Evolutionary conservation across 768 basidiomycete genomes (phyloP), one percentile per base, ranked within the genome.

Genomic region (Mycena amicta): DNA sequence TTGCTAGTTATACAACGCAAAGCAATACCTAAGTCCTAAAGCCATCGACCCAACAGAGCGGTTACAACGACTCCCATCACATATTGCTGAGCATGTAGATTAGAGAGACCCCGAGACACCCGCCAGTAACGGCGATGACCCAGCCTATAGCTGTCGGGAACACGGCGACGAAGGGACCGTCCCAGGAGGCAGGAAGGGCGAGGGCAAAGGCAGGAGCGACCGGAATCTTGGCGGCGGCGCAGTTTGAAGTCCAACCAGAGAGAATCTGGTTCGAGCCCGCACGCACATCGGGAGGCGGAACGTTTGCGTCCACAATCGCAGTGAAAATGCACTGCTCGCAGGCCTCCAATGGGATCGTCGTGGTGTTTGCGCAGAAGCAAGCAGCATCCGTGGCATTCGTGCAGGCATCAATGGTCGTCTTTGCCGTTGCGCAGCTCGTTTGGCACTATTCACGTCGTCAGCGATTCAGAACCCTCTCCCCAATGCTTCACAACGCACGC

Each of bases 311-410:
- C 61, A 92, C 79, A 26, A 90, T 72, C 56, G 74, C 73, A 40
- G 71, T 68, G 67, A 88, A 85, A 79, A 88, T 81, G 76, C 89
- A 92, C 65, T 86, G 83, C 69, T 92, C 81, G 72, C 89, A 89
- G 30, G 65, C 50, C 2, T 77, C 71, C 55, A 92, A 70, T 1
- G 72, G 62, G 1, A 68, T 56, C 30, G 83, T 76, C 3, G 80
- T 80, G 6, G 58, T 66, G 15, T 71, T 57, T 16, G 57, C 65
- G 75, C 90, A 92, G 25, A 89, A 76, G 68, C 89, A 91, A 20
- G 61, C 58, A 30, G 80, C 70, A 60, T 83, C 73, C 54, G 68
- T 68, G n/a, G 80, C 70, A 60, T 83, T 72, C 11, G 8, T 37
- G 70, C 89, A 89, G 23, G 65, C 70, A 66, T 78, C 58, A 39